Evolutionary conservation across 257 asterid genomes (phyloP).

Genomic region (Fraxinus excelsior): DNA sequence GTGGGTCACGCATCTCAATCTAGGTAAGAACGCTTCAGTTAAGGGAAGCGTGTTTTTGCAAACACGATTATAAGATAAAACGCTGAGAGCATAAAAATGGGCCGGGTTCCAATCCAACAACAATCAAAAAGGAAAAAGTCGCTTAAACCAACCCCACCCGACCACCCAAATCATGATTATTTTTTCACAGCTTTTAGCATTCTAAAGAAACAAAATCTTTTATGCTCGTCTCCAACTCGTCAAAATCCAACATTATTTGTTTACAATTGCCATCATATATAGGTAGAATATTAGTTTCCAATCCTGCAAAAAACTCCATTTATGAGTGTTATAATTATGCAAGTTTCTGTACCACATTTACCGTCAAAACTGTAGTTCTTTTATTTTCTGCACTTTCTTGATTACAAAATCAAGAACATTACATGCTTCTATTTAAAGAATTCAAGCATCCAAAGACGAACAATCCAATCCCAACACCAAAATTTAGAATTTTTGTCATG

Average conservation of each 20-base stretch:
- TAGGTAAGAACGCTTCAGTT: no score
- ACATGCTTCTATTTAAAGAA: neutral
- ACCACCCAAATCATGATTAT: no score
- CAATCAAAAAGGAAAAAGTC: neutral
- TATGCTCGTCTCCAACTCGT: conserved; percentile 38
- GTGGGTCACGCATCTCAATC: no score
- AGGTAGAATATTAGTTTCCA: no score
- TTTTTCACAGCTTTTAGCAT: conserved; percentile 51
- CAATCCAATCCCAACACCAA: neutral
- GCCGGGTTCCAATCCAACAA: no score
- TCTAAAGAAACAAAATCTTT: conserved; percentile 49
- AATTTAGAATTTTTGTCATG: conserved; percentile 30
- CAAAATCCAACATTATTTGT: conserved; percentile 12
- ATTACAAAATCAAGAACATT: neutral
- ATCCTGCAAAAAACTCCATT: neutral
- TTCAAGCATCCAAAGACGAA: neutral
- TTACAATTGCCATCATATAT: neutral
- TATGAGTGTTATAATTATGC: conserved; percentile 3
- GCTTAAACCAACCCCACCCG: no score
- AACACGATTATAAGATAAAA: no score
- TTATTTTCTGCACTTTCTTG: conserved; percentile 29
- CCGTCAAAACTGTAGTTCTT: conserved; percentile 19
- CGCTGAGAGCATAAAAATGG: no score
- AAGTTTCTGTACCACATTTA: neutral
- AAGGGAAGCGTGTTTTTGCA: no score